Conservation (phyloP, 306 rosid species). For the Rosa lucieae region DNA sequence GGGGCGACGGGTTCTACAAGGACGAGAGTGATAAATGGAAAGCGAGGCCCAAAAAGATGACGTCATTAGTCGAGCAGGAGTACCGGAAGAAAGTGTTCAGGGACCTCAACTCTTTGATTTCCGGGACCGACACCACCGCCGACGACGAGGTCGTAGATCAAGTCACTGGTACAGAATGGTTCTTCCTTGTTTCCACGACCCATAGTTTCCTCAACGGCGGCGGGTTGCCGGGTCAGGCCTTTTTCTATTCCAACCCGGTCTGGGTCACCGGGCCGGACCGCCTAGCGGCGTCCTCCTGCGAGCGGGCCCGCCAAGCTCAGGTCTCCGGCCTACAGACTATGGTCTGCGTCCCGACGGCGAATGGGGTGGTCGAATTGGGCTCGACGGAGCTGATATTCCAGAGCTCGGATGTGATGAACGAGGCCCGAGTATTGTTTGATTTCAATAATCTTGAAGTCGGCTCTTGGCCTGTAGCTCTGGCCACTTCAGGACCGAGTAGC, state of each 20-base stretch:
- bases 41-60: conserved; percentile 28
- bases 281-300: conserved; percentile 49
- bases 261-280: conserved; percentile 69
- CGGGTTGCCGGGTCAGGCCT: conserved; percentile 74
- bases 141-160: conserved; percentile 68
- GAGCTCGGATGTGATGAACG: conserved; percentile 75
- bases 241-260: conserved; percentile 49
- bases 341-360: conserved; percentile 67
- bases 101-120: conserved; percentile 76
- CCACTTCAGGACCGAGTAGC: conserved; percentile 33
- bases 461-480: conserved; percentile 53
- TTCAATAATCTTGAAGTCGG: conserved; percentile 58
- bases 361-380: conserved; percentile 87
- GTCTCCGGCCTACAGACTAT: conserved; percentile 67
- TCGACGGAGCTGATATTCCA: conserved; percentile 69
- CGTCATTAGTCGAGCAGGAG: conserved; percentile 66
- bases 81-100: conserved; percentile 79
- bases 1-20: conserved; percentile 46
- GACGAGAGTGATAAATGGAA: conserved; percentile 67
- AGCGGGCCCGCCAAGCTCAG: conserved; percentile 71
- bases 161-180: conserved; percentile 96
- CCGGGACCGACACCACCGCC: conserved; percentile 49
- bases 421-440: conserved; percentile 66
- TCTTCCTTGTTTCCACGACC: conserved; percentile 87
- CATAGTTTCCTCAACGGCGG: conserved; percentile 68